Evolutionary conservation across 2,329 filamentous ascomycete genomes (phyloP).

Genomic region (Apiospora marii): DNA sequence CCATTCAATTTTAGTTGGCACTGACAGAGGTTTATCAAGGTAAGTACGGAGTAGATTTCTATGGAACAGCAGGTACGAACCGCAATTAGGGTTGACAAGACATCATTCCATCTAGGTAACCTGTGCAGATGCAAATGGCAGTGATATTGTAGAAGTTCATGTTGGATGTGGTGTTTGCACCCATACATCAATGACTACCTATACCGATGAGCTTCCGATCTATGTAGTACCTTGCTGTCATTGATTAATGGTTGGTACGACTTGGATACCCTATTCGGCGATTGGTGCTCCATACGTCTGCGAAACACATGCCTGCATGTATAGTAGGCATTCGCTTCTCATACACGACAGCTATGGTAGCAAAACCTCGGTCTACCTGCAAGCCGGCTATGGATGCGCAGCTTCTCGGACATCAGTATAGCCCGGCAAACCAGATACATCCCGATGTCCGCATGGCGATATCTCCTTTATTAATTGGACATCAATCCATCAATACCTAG

Average conservation of each 20-base stretch:
- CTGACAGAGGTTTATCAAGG: not conserved
- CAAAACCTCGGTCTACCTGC: not conserved
- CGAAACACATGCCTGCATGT: not conserved
- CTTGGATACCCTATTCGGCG: not conserved
- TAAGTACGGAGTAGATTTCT: not conserved
- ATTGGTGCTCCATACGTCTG: not conserved
- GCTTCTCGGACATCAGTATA: not conserved
- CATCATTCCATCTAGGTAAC: not conserved
- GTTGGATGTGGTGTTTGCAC: not conserved
- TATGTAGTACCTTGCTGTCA: not conserved
- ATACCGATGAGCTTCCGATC: not conserved
- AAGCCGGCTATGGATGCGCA: not conserved
- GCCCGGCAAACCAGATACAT: not conserved
- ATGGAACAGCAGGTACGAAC: not conserved
- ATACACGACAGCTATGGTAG: not conserved
- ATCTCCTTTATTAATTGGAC: slow-evolving; percentile 7
- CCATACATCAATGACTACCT: no score
- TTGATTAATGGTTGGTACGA: not conserved
- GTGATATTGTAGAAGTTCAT: not conserved
- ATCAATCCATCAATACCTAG: not conserved
- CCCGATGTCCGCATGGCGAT: slow-evolving; percentile 2
- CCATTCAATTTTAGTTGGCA: not conserved
- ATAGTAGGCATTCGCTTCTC: not conserved
- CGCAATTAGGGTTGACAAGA: not conserved
- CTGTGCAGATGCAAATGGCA: no score